Evolutionary conservation across 1,139 yeast species (phyloP).

Genomic region (Suhomyces coccinellae): DNA sequence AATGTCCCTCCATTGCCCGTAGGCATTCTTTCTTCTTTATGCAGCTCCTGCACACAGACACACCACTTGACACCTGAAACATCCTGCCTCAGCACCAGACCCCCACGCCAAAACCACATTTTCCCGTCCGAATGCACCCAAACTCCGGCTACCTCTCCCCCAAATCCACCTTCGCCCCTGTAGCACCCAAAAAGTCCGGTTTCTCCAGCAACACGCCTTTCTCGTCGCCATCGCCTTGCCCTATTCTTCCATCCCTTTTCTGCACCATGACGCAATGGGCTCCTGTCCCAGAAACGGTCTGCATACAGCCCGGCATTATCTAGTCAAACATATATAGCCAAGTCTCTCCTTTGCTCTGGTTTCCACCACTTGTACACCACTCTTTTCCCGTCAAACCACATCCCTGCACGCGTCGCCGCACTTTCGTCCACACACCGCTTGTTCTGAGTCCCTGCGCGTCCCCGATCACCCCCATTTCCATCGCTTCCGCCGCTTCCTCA

Average conservation of each 20-base stretch:
- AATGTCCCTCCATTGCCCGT: too few species aligned
- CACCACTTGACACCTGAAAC: neutral
- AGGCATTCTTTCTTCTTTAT: too few species aligned
- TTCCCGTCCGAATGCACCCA: neutral
- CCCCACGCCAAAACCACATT: neutral
- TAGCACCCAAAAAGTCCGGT: too few species aligned
- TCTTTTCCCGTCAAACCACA: neutral
- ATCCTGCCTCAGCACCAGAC: neutral
- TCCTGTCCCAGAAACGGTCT: neutral
- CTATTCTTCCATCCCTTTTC: slow-evolving; percentile 1
- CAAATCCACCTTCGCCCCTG: too few species aligned
- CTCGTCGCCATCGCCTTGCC: neutral
- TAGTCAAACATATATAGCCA: slow-evolving; percentile 1
- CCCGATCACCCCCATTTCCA: neutral
- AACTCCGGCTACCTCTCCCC: too few species aligned
- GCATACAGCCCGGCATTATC: slow-evolving; percentile 1
- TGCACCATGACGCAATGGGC: slow-evolving; percentile 3
- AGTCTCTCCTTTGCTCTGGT: neutral
- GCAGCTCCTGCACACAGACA: too few species aligned
- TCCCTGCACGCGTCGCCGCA: neutral
- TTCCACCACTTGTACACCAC: neutral
- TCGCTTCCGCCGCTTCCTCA: neutral
- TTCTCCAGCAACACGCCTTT: too few species aligned
- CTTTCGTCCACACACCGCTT: neutral
- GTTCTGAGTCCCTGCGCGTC: neutral